Conservation (phyloP, 352 stramenopile species). For the Bremia lactucae region DNA sequence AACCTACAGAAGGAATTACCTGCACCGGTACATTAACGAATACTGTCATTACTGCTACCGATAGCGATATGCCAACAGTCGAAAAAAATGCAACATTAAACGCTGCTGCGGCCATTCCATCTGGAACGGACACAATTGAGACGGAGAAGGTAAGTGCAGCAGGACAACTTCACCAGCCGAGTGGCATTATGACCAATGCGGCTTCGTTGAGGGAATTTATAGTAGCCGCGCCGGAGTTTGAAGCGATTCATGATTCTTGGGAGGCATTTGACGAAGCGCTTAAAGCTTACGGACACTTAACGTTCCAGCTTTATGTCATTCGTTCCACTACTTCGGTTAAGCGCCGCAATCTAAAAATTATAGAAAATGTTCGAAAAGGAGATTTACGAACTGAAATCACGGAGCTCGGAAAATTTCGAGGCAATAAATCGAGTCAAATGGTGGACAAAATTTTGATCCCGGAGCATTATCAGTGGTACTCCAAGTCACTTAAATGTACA, state of each 20-base stretch:
- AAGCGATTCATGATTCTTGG: conserved; percentile 47
- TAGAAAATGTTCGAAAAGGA: conserved; percentile 24
- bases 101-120: neutral
- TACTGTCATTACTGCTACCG: neutral
- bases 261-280: conserved; percentile 49
- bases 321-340: conserved; percentile 68
- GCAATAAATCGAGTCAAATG: neutral
- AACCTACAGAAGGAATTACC: neutral
- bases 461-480: conserved; percentile 60
- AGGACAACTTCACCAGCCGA: neutral
- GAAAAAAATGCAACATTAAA: conserved; percentile 1
- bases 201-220: conserved; percentile 4
- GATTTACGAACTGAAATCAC: conserved; percentile 1
- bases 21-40: neutral
- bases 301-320: conserved; percentile 68
- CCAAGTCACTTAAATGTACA: conserved; percentile 74
- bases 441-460: conserved; percentile 43
- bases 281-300: conserved; percentile 44
- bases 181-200: neutral
- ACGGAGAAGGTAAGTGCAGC: neutral
- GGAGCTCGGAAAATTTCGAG: conserved; percentile 1
- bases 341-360: conserved; percentile 59
- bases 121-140: neutral
- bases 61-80: neutral
- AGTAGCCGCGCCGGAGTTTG: conserved; percentile 37